These are phyloP conservation scores for Fremontodendron californicum DNA, from an alignment of 345 rosid genomes.

Conservation along the genomic window DNA sequence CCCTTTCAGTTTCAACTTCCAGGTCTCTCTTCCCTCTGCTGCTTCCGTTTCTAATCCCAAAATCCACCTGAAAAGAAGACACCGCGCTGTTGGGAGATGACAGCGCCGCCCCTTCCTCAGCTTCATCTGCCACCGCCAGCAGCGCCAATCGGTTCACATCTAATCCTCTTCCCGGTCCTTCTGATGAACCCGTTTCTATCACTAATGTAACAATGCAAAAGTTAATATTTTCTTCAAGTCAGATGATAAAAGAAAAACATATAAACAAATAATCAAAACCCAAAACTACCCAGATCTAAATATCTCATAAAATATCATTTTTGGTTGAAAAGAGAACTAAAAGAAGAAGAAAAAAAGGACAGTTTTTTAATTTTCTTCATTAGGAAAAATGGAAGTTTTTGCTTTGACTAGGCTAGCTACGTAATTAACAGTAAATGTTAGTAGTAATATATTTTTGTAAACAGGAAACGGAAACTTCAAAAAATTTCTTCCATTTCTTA, in stretches of 20 bases:
- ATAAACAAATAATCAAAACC: not conserved
- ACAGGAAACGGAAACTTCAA: not conserved
- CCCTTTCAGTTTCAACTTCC: constrained; percentile 48
- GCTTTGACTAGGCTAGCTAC: not conserved
- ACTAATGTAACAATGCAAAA: constrained; percentile 21
- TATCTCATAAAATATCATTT: not conserved
- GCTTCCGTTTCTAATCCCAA: constrained; percentile 49
- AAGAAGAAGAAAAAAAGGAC: not conserved
- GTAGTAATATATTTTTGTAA: not conserved
- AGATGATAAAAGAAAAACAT: not conserved
- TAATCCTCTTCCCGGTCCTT: constrained; percentile 30
- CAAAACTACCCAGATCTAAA: not conserved
- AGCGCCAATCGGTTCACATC: constrained; percentile 49
- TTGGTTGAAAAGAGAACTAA: not conserved
- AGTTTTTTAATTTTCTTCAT: not conserved
- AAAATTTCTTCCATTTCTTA: not conserved
- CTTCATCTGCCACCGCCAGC: constrained; percentile 29
- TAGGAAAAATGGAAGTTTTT: not conserved
- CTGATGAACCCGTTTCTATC: constrained; percentile 37
- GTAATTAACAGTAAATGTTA: not conserved
- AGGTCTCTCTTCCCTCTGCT: constrained; percentile 45
- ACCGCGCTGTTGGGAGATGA: constrained; percentile 79
- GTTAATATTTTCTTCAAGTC: not conserved
- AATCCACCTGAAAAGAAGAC: constrained; percentile 81
- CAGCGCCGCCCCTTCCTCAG: constrained; percentile 51